Conservation (phyloP, 768 basidiomycete genomes). For the Boletus tylopilopsis region DNA sequence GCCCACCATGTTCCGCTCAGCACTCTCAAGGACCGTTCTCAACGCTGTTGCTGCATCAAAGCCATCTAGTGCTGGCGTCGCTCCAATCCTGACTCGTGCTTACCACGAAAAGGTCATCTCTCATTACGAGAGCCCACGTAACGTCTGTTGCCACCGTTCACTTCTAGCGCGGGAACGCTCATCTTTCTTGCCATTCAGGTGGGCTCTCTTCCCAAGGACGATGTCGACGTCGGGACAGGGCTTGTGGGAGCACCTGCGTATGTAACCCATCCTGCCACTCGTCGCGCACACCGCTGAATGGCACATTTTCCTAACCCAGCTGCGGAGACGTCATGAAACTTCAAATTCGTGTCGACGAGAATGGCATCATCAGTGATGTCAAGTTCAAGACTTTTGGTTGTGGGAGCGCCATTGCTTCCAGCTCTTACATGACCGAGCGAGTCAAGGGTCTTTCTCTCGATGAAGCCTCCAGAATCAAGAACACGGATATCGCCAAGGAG, state of each 20-base stretch:
- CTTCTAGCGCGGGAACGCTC: slow-evolving; percentile 46
- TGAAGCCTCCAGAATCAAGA: slow-evolving; percentile 94
- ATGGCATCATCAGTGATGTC: slow-evolving; percentile 94
- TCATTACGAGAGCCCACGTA: slow-evolving; percentile 96
- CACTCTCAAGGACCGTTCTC: slow-evolving; percentile 49
- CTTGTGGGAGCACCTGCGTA: slow-evolving; percentile 97
- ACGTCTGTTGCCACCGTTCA: slow-evolving; percentile 58
- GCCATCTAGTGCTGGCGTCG: slow-evolving; percentile 36
- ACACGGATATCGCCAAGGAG: slow-evolving; percentile 99
- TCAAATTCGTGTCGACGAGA: slow-evolving; percentile 94
- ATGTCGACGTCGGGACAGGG: slow-evolving; percentile 91
- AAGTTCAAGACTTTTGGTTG: slow-evolving; percentile 99
- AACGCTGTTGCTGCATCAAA: slow-evolving; percentile 42
- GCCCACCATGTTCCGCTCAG: slow-evolving; percentile 68
- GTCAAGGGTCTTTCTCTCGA: slow-evolving; percentile 93
- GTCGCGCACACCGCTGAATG: slow-evolving; percentile 15
- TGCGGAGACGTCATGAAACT: slow-evolving; percentile 99
- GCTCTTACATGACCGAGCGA: slow-evolving; percentile 98
- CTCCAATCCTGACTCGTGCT: slow-evolving; percentile 57
- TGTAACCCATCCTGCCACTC: slow-evolving; percentile 31
- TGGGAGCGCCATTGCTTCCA: slow-evolving; percentile 96
- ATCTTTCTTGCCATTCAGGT: slow-evolving; percentile 57
- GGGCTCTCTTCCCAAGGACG: slow-evolving; percentile 90
- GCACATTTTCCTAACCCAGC: slow-evolving; percentile 37
- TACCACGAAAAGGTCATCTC: slow-evolving; percentile 98